phyloP scores from a whole-genome alignment of 179 eudicot species.

The Silene coronaria region DNA sequence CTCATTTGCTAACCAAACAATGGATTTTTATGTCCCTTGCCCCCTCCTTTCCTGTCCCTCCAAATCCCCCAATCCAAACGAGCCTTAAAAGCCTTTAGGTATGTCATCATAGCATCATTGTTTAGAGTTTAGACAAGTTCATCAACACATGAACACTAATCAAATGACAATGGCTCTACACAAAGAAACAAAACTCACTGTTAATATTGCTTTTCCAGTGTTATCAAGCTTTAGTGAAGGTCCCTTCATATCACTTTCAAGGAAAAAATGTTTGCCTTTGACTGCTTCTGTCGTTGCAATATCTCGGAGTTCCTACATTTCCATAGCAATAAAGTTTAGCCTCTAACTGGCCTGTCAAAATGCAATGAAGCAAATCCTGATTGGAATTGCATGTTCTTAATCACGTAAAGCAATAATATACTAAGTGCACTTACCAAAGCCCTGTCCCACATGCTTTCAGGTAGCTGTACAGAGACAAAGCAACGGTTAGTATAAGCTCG shows the following conservation, averaged over 20 bases:
- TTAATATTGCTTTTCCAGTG: slow-evolving; percentile 80
- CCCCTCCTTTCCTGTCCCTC: too few species aligned
- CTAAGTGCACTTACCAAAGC: slow-evolving; percentile 57
- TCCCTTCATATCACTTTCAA: slow-evolving; percentile 78
- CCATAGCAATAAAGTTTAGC: background rate
- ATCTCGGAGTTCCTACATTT: slow-evolving; percentile 57
- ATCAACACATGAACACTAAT: background rate
- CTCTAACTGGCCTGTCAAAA: background rate
- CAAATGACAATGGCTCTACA: background rate
- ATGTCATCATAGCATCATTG: background rate
- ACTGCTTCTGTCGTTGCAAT: slow-evolving; percentile 64
- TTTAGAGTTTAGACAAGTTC: slow-evolving; percentile 1
- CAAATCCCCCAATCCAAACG: too few species aligned
- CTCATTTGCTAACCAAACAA: too few species aligned
- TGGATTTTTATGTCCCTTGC: too few species aligned
- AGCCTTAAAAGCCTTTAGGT: background rate
- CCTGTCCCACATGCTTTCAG: slow-evolving; percentile 65
- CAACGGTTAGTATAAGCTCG: slow-evolving; percentile 19
- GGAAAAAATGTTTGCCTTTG: slow-evolving; percentile 83
- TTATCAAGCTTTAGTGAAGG: slow-evolving; percentile 82
- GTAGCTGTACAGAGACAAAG: slow-evolving; percentile 45
- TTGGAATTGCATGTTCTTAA: background rate
- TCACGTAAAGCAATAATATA: background rate
- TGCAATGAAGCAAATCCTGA: background rate
- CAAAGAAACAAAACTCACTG: slow-evolving; percentile 43